Conservation (phyloP, 768 basidiomycete genomes). For the Psilocybe subaeruginosa region DNA sequence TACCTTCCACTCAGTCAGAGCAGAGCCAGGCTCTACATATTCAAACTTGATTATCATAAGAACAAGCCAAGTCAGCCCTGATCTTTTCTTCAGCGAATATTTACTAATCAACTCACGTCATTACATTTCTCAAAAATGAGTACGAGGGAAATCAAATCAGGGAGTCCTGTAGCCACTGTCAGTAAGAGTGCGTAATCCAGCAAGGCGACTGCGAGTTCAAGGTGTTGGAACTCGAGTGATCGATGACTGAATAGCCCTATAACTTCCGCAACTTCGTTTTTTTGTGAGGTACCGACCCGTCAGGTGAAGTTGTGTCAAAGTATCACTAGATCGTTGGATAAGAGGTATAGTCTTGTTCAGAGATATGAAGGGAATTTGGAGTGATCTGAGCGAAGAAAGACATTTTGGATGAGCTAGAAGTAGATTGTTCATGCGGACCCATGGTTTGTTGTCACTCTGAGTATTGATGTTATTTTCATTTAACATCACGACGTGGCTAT, state of each 20-base stretch:
- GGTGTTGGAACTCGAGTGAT: slow-evolving; percentile 19
- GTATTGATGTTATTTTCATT: not conserved
- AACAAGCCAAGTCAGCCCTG: too few species aligned
- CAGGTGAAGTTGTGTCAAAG: slow-evolving; percentile 27
- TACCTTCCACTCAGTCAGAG: not conserved
- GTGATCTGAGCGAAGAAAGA: slow-evolving; percentile 20
- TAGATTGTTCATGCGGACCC: slow-evolving; percentile 14
- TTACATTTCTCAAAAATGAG: slow-evolving; percentile 16
- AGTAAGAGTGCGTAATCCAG: slow-evolving; percentile 21
- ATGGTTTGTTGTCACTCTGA: slow-evolving; percentile 3
- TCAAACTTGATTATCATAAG: not conserved
- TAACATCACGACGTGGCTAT: not conserved
- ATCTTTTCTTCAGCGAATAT: not conserved
- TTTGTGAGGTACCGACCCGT: slow-evolving; percentile 23
- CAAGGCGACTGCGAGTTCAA: slow-evolving; percentile 26
- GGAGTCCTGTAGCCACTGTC: slow-evolving; percentile 25
- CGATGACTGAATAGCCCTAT: slow-evolving; percentile 25
- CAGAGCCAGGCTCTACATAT: not conserved
- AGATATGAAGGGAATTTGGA: slow-evolving; percentile 27
- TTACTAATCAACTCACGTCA: not conserved
- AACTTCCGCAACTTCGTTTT: slow-evolving; percentile 27
- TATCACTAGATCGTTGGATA: slow-evolving; percentile 26
- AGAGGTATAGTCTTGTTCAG: slow-evolving; percentile 21
- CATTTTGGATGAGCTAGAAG: slow-evolving; percentile 13
- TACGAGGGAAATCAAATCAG: slow-evolving; percentile 23